Percentiles rank a stretch among this genome's conserved stretches.
phyloP scores from a whole-genome alignment of 2,329 filamentous ascomycete genomes.

The Ophiostoma novo-ulmi region DNA sequence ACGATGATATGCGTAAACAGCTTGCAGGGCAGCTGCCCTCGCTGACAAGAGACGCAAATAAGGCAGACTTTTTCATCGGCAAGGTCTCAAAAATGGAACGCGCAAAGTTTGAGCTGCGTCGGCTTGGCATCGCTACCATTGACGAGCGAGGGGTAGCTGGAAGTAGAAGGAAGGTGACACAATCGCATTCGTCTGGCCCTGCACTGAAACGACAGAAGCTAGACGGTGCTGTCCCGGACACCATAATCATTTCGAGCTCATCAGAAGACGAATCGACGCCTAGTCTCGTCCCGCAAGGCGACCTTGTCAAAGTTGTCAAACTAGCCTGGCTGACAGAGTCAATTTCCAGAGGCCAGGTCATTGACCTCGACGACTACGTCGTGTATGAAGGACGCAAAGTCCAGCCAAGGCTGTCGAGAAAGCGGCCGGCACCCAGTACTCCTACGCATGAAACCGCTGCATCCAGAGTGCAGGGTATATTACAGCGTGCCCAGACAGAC shows the following conservation, averaged over 20 bases:
- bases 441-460: constrained; percentile 3
- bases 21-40: constrained; percentile 60
- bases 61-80: constrained; percentile 70
- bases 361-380: constrained; percentile 49
- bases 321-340: constrained; percentile 56
- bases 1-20: constrained; percentile 55
- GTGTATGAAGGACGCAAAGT: constrained; percentile 46
- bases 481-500: constrained; percentile 33
- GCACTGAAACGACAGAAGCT: constrained; percentile 18
- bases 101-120: constrained; percentile 71
- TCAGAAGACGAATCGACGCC: constrained; percentile 30
- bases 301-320: constrained; percentile 48
- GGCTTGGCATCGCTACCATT: constrained; percentile 56
- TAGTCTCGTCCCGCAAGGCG: constrained; percentile 13
- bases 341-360: constrained; percentile 39
- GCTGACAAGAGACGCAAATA: constrained; percentile 64
- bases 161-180: not conserved
- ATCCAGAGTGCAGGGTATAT: constrained; percentile 29
- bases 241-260: constrained; percentile 25
- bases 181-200: constrained; percentile 24
- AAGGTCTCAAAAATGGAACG: constrained; percentile 65
- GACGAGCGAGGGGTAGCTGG: constrained; percentile 35
- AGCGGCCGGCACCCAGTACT: not conserved
- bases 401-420: not conserved
- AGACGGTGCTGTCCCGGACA: not conserved